phyloP scores from a whole-genome alignment of 305 asterid genomes.

The Rubia balearica region DNA sequence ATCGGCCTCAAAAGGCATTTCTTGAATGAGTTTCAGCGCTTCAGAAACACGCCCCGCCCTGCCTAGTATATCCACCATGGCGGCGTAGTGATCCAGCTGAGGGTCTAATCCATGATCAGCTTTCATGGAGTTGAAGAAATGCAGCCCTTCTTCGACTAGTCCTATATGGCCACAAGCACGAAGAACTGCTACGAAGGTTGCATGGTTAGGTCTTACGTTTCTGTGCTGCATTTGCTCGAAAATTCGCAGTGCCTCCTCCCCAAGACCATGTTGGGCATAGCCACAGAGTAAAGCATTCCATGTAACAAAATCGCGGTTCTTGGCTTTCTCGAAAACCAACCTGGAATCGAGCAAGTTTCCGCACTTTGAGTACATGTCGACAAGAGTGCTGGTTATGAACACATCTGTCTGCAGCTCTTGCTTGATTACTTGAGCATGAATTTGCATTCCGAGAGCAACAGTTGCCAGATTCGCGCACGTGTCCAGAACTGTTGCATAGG shows the following conservation, averaged over 20 bases:
- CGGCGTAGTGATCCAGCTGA: constrained; percentile 75
- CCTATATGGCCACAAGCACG: constrained; percentile 91
- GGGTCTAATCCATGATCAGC: constrained; percentile 48
- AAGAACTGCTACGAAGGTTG: constrained; percentile 87
- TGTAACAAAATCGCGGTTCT: constrained; percentile 57
- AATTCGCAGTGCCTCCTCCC: constrained; percentile 48
- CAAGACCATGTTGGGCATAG: constrained; percentile 74
- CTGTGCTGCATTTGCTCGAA: constrained; percentile 53
- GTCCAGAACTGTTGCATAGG: constrained; percentile 79
- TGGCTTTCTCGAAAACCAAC: constrained; percentile 58
- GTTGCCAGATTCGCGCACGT: constrained; percentile 75
- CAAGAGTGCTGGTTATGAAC: constrained; percentile 71
- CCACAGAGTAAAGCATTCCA: constrained; percentile 91
- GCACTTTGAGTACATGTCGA: constrained; percentile 91
- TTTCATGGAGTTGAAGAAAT: constrained; percentile 56
- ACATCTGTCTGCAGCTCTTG: constrained; percentile 66
- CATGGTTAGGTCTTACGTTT: constrained; percentile 57
- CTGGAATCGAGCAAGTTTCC: constrained; percentile 65
- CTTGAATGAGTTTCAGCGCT: constrained; percentile 62
- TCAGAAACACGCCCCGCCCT: constrained; percentile 47
- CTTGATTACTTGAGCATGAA: constrained; percentile 81
- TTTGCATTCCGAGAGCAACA: constrained; percentile 73
- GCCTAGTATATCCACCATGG: constrained; percentile 80
- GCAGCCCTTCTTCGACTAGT: constrained; percentile 51
- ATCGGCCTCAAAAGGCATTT: constrained; percentile 80